A percentile compares a stretch with the other conserved stretches of the same genome.
Conservation (phyloP, 1,139 yeast genomes). For the Saccharomyces hybrid region DNA sequence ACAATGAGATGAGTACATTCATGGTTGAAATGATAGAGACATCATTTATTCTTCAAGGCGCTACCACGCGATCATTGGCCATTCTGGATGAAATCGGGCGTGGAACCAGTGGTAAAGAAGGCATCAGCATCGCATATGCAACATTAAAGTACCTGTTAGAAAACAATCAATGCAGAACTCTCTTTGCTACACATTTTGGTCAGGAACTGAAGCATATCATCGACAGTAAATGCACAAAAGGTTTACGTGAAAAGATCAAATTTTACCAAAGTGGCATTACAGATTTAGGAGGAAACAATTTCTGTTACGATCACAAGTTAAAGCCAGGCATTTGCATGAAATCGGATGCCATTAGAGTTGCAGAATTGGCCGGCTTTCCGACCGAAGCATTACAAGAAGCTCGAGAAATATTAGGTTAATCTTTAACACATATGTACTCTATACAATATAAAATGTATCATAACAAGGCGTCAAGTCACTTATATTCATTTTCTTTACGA, state of each 20-base stretch:
- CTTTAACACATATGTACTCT: constrained; percentile 20
- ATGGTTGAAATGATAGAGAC: constrained; percentile 99
- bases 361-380: constrained; percentile 81
- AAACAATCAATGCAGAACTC: constrained; percentile 58
- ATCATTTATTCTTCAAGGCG: constrained; percentile 64
- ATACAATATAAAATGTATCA: neutral
- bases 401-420: constrained; percentile 28
- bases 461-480: neutral
- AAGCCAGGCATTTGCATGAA: constrained; percentile 64
- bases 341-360: constrained; percentile 83
- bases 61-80: constrained; percentile 72
- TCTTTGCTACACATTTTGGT: constrained; percentile 94
- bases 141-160: constrained; percentile 52
- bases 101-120: constrained; percentile 88
- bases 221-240: constrained; percentile 25
- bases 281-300: constrained; percentile 28
- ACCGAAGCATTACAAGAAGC: constrained; percentile 48
- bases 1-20: constrained; percentile 80
- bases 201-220: constrained; percentile 48
- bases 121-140: constrained; percentile 84
- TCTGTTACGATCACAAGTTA: constrained; percentile 56
- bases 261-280: constrained; percentile 48
- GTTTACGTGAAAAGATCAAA: constrained; percentile 34
- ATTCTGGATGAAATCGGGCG: constrained; percentile 94
- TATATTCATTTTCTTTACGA: neutral